Evolutionary conservation across 2,329 filamentous ascomycete genomes (phyloP).

Genomic region (Elsinoe necatrix): DNA sequence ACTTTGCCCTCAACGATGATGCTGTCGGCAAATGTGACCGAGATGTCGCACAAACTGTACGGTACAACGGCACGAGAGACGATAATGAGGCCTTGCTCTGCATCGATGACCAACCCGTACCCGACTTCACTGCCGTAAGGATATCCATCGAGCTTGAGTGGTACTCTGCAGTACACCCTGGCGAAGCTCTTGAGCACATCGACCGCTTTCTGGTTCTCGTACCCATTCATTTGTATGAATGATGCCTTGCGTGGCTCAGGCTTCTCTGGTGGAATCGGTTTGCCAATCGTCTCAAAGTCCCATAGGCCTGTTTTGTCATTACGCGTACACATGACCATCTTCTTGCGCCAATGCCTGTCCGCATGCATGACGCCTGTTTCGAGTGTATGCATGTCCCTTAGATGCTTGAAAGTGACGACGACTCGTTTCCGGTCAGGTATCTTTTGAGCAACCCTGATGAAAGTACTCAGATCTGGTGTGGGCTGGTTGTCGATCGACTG

Average conservation of each 20-base stretch:
- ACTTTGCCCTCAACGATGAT: conserved; percentile 92
- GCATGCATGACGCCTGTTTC: conserved; percentile 89
- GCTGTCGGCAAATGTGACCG: conserved; percentile 90
- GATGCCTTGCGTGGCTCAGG: conserved; percentile 70
- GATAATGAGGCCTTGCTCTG: conserved; percentile 87
- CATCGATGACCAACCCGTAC: conserved; percentile 95
- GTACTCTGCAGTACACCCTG: conserved; percentile 84
- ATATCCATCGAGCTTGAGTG: conserved; percentile 94
- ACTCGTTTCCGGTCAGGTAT: conserved; percentile 77
- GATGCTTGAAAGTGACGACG: conserved; percentile 91
- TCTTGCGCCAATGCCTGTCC: conserved; percentile 90
- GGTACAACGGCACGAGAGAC: conserved; percentile 92
- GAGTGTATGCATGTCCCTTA: conserved; percentile 86
- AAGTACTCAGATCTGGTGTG: conserved; percentile 76
- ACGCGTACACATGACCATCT: conserved; percentile 85
- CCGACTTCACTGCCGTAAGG: conserved; percentile 90
- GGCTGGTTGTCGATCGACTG: conserved; percentile 88
- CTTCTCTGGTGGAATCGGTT: conserved; percentile 65
- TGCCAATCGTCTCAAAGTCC: conserved; percentile 84
- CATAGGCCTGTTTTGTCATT: conserved; percentile 87
- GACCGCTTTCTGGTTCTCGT: conserved; percentile 80
- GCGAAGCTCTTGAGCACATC: conserved; percentile 94
- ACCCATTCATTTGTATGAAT: conserved; percentile 86
- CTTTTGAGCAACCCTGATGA: conserved; percentile 80
- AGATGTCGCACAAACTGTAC: conserved; percentile 94